phyloP scores from a whole-genome alignment of 768 basidiomycete species.

The Collybiopsis luxurians region DNA sequence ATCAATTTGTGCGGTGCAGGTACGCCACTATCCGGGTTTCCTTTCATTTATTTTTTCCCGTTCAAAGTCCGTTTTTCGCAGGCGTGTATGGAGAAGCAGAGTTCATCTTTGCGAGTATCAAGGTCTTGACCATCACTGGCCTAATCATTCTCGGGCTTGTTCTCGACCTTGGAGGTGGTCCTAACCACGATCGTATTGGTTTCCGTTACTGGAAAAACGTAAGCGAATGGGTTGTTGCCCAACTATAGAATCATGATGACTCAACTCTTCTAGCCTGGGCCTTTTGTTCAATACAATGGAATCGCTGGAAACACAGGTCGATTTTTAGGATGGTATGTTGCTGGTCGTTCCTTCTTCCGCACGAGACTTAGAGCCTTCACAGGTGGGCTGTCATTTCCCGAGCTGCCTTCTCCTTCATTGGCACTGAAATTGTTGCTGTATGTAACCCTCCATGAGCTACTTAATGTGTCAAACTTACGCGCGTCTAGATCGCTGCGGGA shows the following conservation, averaged over 20 bases:
- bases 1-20: constrained; percentile 79
- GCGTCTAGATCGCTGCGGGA: constrained; percentile 73
- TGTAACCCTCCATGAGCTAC: constrained; percentile 19
- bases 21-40: too few relatives aligned
- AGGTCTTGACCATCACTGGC: constrained; percentile 82
- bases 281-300: constrained; percentile 70
- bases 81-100: constrained; percentile 83
- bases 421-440: constrained; percentile 92
- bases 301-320: constrained; percentile 70
- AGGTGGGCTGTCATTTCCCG: constrained; percentile 74
- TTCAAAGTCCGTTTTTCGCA: constrained; percentile 9
- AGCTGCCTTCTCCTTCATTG: constrained; percentile 92
- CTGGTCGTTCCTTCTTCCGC: constrained; percentile 7
- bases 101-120: constrained; percentile 74
- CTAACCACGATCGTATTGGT: constrained; percentile 65
- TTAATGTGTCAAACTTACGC: not conserved
- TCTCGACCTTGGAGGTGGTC: constrained; percentile 85
- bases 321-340: constrained; percentile 62
- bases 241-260: constrained; percentile 54
- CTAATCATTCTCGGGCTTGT: constrained; percentile 67
- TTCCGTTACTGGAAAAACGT: constrained; percentile 23
- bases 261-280: constrained; percentile 61
- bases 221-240: not conserved
- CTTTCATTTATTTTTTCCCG: too few relatives aligned
- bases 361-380: constrained; percentile 28